phyloP scores from a whole-genome alignment of 228 moss, liverwort and hornwort genomes.

The Sphagnum fallax region DNA sequence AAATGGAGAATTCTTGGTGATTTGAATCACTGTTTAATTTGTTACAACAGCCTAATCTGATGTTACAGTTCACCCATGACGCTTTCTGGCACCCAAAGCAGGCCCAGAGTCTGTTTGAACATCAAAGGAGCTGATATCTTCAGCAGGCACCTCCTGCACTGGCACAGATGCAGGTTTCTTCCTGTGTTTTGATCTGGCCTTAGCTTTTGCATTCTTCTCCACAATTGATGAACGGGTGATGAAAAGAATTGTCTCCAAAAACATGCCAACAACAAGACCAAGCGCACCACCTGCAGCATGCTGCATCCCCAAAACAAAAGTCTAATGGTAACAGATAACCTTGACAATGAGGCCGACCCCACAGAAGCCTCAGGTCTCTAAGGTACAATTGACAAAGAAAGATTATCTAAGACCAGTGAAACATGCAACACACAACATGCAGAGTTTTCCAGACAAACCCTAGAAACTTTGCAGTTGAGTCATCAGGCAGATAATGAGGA shows the following conservation, averaged over 20 bases:
- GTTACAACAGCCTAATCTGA: background rate
- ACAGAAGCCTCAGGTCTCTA: background rate
- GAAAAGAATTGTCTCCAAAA: slow-evolving; percentile 81
- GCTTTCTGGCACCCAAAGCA: slow-evolving; percentile 21
- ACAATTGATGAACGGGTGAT: slow-evolving; percentile 55
- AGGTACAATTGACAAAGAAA: too few species aligned
- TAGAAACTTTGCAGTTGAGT: too few species aligned
- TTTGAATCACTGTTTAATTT: too few species aligned
- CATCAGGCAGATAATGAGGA: too few species aligned
- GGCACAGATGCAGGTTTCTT: background rate
- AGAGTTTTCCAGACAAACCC: too few species aligned
- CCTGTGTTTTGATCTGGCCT: slow-evolving; percentile 13
- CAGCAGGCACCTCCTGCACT: slow-evolving; percentile 1
- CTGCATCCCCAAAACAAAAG: slow-evolving; percentile 24
- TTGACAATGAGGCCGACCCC: background rate
- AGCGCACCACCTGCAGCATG: slow-evolving; percentile 82
- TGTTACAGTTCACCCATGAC: slow-evolving; percentile 10
- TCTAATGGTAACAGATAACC: background rate
- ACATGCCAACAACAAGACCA: slow-evolving; percentile 80
- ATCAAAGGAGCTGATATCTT: slow-evolving; percentile 3
- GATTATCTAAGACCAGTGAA: too few species aligned
- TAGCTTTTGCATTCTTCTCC: slow-evolving; percentile 10
- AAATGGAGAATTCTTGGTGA: too few species aligned
- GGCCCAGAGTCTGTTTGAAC: slow-evolving; percentile 15
- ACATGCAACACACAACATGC: too few species aligned